phyloP scores from a whole-genome alignment of 108 stramenopile species.

The Aurantiochytrium sp. region DNA sequence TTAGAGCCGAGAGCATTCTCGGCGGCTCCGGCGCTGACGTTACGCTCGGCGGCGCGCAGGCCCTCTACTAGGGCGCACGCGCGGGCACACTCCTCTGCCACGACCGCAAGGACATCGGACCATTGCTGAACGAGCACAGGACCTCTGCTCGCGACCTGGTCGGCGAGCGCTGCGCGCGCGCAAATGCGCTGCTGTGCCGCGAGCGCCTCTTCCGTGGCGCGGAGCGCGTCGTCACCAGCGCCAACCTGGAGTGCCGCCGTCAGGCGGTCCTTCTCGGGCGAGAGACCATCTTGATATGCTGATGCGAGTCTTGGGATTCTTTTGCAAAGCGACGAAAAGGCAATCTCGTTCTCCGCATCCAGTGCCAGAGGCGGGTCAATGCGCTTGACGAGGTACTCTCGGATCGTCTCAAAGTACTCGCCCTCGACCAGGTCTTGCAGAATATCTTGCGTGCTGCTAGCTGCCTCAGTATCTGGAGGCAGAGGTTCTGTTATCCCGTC shows the following conservation, averaged over 20 bases:
- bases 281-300: too few species aligned
- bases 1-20: neutral
- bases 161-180: neutral
- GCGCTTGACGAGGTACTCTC: too few species aligned
- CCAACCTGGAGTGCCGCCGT: neutral
- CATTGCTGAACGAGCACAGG: neutral
- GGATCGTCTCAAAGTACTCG: too few species aligned
- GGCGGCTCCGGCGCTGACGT: neutral
- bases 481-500: too few species aligned
- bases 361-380: too few species aligned
- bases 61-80: neutral
- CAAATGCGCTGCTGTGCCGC: neutral
- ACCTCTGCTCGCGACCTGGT: neutral
- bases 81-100: neutral
- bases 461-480: too few species aligned
- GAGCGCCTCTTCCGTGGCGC: neutral
- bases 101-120: neutral
- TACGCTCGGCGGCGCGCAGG: neutral
- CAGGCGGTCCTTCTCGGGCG: neutral
- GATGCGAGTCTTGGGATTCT: too few species aligned
- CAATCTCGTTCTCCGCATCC: too few species aligned
- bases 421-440: too few species aligned
- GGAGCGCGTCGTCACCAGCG: neutral
- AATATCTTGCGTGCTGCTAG: too few species aligned
- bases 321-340: too few species aligned